Conservation (phyloP, 192 early-diverging fungal species). For the Mortierella hygrophila region DNA sequence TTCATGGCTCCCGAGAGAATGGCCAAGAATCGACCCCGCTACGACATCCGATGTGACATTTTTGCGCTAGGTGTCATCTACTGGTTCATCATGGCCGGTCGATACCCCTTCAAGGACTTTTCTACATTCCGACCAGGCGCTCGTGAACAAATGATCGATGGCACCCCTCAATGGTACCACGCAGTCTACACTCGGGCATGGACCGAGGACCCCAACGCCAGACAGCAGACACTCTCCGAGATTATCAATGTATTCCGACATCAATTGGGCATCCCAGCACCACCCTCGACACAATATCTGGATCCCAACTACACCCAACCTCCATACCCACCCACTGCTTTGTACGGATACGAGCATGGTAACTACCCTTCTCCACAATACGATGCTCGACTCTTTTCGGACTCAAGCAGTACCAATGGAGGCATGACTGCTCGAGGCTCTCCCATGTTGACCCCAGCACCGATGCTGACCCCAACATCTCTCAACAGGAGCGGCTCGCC, state of each 20-base stretch:
- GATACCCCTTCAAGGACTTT: conserved; percentile 48
- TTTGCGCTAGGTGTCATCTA: conserved; percentile 49
- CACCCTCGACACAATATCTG: conserved; percentile 12
- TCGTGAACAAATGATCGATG: conserved; percentile 29
- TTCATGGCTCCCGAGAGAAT: conserved; percentile 55
- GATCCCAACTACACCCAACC: conserved; percentile 9
- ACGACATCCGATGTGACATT: conserved; percentile 50
- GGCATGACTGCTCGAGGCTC: conserved; percentile 31
- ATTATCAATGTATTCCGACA: conserved; percentile 36
- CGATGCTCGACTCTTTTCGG: conserved; percentile 8
- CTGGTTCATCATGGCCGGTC: conserved; percentile 46
- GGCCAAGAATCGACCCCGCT: conserved; percentile 40
- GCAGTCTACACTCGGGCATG: conserved; percentile 33
- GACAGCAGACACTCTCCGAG: conserved; percentile 31
- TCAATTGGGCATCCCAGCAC: conserved; percentile 29
- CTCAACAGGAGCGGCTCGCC: conserved; percentile 16
- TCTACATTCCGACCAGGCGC: conserved; percentile 28
- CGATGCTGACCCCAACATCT: conserved; percentile 39
- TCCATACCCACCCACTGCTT: conserved; percentile 11
- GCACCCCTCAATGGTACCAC: conserved; percentile 38
- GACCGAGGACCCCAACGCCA: conserved; percentile 35
- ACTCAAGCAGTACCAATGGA: conserved; percentile 19
- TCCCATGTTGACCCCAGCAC: conserved; percentile 37
- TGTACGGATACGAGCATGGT: conserved; percentile 14
- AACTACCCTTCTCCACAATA: conserved; percentile 8